phyloP scores from a whole-genome alignment of 1,284 basidiomycete genomes.

The Trametes hirsuta region DNA sequence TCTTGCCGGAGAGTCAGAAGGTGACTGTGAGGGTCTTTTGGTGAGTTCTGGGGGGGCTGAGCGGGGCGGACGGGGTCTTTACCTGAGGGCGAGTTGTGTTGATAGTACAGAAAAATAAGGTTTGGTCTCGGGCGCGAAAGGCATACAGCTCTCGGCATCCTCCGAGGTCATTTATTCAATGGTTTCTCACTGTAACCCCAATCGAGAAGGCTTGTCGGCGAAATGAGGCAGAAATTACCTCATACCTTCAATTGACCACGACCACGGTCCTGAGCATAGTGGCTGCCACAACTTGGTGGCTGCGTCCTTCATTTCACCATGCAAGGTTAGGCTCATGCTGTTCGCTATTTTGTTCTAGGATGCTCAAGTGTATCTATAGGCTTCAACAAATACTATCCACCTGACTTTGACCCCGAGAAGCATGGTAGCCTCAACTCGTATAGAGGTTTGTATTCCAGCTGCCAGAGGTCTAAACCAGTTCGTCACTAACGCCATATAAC shows the following conservation, averaged over 20 bases:
- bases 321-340: constrained; percentile 31
- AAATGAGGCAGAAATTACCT: constrained; percentile 9
- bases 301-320: constrained; percentile 17
- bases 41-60: constrained; percentile 6
- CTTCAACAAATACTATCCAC: constrained; percentile 93
- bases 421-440: constrained; percentile 84
- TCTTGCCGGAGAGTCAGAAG: constrained; percentile 70
- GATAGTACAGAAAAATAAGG: constrained; percentile 38
- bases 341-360: background rate
- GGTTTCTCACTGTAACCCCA: background rate
- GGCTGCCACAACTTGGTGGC: background rate
- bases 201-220: background rate
- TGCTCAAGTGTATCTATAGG: constrained; percentile 39
- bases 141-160: constrained; percentile 19
- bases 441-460: constrained; percentile 49
- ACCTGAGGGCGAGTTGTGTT: constrained; percentile 38
- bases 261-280: background rate
- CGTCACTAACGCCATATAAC: constrained; percentile 1
- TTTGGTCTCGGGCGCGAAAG: constrained; percentile 24
- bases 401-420: constrained; percentile 85
- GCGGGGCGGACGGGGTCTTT: constrained; percentile 6
- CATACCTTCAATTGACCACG: background rate
- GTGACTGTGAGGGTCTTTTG: constrained; percentile 52
- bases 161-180: background rate
- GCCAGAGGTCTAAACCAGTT: background rate